Evolutionary conservation across 345 rosid species (phyloP), one percentile per base, ranked within the genome.

Genomic region (Camelina neglecta): DNA sequence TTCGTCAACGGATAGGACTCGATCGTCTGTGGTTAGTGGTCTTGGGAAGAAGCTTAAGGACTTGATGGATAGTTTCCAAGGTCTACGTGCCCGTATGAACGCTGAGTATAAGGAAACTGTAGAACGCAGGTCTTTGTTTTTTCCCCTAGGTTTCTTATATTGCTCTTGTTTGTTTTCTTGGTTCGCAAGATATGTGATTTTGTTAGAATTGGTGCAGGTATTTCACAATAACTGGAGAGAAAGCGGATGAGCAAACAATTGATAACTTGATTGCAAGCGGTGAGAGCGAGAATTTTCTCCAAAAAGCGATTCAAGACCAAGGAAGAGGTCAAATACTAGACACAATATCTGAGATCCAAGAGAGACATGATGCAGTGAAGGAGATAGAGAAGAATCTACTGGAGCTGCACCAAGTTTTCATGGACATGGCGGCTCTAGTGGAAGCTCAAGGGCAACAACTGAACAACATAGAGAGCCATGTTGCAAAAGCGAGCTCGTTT

Each of bases 401-500:
- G 0, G 98, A 89, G 74, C 84, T 94, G 2, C 97, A 92, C 48
- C 95, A 90, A 83, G 89, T 94, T 13, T 94, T 94, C 83, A 67
- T 92, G 73, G 98, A 92, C 79, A 90, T 94, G 98, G 97, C 97
- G 4, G 91, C 89, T 10, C 75, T 92, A 4, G 96, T 90, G 47
- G 97, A 94, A 81, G 87, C 96, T 31, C 98, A 90, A 67, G 95
- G 97, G 15, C 95, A 90, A 56, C 97, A 92, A 11, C 76, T 94
- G 10, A 87, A 90, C 36, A 90, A 92, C 82, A 94, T 90, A 10
- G 95, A 92, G 81, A 86, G 93, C 12, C 96, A 90, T 51, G 95
- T 92, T 3, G 90, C 92, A 2, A 93, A 85, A n/a, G 98, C 97
- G 3, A 90, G 84, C 71, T 92, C 96, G 7, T 90, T 92, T 10